These are phyloP conservation scores for Paecilomyces sp. DNA, from an alignment of 2,329 filamentous ascomycete genomes.

Conservation along the genomic window DNA sequence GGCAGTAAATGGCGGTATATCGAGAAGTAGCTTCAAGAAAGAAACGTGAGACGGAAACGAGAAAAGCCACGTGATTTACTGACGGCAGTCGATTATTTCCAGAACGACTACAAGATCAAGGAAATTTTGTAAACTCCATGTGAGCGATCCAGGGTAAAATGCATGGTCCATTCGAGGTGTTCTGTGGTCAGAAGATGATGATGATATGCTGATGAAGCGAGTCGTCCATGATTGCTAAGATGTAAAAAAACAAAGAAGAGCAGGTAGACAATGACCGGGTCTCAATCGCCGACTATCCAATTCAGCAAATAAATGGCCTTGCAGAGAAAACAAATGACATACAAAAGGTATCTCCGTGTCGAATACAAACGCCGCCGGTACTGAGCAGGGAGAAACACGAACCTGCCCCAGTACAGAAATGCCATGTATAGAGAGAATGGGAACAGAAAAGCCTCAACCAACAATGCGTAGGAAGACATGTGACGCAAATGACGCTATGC, in stretches of 20 bases:
- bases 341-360: slow-evolving; percentile 32
- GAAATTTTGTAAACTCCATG: slow-evolving; percentile 4
- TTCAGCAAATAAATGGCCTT: background rate
- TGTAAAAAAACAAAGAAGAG: slow-evolving; percentile 2
- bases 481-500: slow-evolving; percentile 5
- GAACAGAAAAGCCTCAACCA: background rate
- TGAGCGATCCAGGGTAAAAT: background rate
- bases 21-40: background rate
- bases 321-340: slow-evolving; percentile 12
- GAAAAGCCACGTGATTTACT: background rate
- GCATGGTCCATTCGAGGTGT: background rate
- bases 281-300: slow-evolving; percentile 4
- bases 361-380: slow-evolving; percentile 27
- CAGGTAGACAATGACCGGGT: slow-evolving; percentile 11
- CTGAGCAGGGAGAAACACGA: slow-evolving; percentile 1
- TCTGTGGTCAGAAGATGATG: background rate
- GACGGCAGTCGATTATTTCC: background rate
- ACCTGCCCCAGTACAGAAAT: slow-evolving; percentile 7
- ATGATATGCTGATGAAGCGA: background rate
- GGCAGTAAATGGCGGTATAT: background rate
- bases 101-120: slow-evolving; percentile 11
- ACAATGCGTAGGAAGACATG: slow-evolving; percentile 2
- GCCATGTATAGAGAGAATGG: slow-evolving; percentile 1
- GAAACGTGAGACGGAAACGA: background rate
- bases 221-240: slow-evolving; percentile 16